These are phyloP conservation scores for Globisporangium megalacanthum DNA, from an alignment of 352 stramenopile species.

Conservation along the genomic window DNA sequence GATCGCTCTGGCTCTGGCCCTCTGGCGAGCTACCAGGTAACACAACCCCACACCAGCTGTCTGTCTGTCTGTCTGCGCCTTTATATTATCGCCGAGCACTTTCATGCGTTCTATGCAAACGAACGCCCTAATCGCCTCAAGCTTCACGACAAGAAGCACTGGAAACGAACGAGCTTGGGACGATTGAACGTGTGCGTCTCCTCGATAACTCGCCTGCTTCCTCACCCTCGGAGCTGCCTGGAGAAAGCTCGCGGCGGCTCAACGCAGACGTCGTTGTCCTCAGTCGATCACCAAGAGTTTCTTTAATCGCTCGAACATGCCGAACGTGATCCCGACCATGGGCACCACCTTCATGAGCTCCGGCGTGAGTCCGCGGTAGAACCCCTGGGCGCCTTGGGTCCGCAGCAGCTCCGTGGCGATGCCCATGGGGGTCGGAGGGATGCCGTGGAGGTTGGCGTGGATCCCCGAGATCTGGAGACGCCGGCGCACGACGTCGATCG, in stretches of 20 bases:
- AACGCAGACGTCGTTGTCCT: constrained; percentile 10
- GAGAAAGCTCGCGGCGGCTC: background rate
- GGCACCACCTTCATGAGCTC: constrained; percentile 97
- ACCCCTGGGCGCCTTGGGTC: constrained; percentile 70
- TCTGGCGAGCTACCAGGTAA: too few relatives aligned
- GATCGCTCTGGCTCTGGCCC: too few relatives aligned
- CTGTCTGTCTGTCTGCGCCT: too few relatives aligned
- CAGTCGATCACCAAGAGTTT: constrained; percentile 80
- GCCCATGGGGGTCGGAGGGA: constrained; percentile 64
- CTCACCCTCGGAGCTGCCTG: background rate
- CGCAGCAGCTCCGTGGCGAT: constrained; percentile 67
- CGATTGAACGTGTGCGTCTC: too few relatives aligned
- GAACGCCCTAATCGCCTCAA: too few relatives aligned
- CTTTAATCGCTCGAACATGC: constrained; percentile 94
- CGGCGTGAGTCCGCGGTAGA: constrained; percentile 88
- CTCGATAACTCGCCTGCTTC: constrained; percentile 1
- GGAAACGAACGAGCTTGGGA: too few relatives aligned
- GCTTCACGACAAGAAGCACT: too few relatives aligned
- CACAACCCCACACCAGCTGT: too few relatives aligned
- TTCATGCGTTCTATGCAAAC: too few relatives aligned
- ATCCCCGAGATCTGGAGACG: constrained; percentile 94
- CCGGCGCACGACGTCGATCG: constrained; percentile 92
- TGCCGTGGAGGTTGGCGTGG: constrained; percentile 56
- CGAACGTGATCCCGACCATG: constrained; percentile 96
- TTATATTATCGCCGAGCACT: too few relatives aligned